Percentiles rank a stretch among this genome's conserved stretches.
phyloP scores from a whole-genome alignment of 2,329 filamentous ascomycete genomes.

The Nothophoma quercina region DNA sequence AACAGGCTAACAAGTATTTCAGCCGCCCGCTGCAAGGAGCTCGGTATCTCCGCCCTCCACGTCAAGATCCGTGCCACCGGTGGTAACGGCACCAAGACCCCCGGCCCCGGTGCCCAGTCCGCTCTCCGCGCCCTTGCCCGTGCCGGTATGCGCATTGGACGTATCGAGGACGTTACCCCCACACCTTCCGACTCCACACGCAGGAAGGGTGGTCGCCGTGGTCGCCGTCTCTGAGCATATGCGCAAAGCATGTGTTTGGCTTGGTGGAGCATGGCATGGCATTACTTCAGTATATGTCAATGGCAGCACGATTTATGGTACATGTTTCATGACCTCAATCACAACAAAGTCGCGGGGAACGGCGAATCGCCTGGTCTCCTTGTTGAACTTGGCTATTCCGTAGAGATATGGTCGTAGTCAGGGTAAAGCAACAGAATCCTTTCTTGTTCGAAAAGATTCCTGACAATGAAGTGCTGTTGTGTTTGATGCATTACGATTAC shows the following conservation, averaged over 20 bases:
- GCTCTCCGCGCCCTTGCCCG: conserved; percentile 98
- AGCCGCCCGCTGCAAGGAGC: conserved; percentile 85
- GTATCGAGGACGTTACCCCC: conserved; percentile 99
- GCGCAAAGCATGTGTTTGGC: conserved; percentile 51
- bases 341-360: conserved; percentile 51
- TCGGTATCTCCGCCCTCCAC: conserved; percentile 94
- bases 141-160: conserved; percentile 99
- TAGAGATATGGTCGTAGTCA: conserved; percentile 36
- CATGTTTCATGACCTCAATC: conserved; percentile 41
- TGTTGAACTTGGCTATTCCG: conserved; percentile 47
- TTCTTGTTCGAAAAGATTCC: conserved; percentile 46
- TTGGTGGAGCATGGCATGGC: conserved; percentile 43
- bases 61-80: conserved; percentile 99
- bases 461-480: conserved; percentile 43
- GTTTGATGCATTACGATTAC: conserved; percentile 40
- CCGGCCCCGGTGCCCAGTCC: conserved; percentile 97
- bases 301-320: conserved; percentile 44
- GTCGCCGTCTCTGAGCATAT: conserved; percentile 94
- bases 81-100: conserved; percentile 99
- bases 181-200: conserved; percentile 99
- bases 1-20: conserved; percentile 1
- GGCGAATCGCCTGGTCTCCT: conserved; percentile 50
- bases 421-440: conserved; percentile 49
- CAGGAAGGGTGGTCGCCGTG: conserved; percentile 99
- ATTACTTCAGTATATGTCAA: conserved; percentile 29